Evolutionary conservation across 2,329 filamentous ascomycete genomes (phyloP).

Genomic region (Penicillium paneum): DNA sequence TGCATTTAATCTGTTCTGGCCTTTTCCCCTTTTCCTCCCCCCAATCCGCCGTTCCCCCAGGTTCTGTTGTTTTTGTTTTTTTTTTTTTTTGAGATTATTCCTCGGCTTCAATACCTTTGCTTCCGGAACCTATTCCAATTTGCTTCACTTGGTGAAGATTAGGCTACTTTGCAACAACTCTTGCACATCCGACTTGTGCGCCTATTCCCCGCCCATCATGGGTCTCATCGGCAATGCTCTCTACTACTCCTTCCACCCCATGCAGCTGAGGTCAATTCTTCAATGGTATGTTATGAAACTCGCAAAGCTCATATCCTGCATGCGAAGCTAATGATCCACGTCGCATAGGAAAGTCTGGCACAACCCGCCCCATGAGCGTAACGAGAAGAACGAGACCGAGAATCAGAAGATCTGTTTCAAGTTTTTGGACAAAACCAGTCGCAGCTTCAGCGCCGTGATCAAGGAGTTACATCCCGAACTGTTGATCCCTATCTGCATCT

Average conservation of each 20-base stretch:
- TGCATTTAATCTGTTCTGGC: slow-evolving; percentile 14
- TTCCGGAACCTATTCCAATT: neutral
- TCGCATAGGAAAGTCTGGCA: slow-evolving; percentile 86
- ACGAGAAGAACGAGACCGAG: slow-evolving; percentile 69
- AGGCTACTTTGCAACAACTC: neutral
- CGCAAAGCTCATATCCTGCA: slow-evolving; percentile 6
- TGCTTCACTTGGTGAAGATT: neutral
- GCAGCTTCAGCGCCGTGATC: slow-evolving; percentile 90
- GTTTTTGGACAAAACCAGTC: slow-evolving; percentile 81
- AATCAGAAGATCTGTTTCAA: slow-evolving; percentile 80
- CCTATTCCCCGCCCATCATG: slow-evolving; percentile 32
- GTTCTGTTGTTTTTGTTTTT: slow-evolving; percentile 2
- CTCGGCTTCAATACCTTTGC: slow-evolving; percentile 10
- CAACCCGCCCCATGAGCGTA: slow-evolving; percentile 82
- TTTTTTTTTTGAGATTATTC: neutral
- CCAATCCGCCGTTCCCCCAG: slow-evolving; percentile 8
- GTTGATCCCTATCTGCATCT: slow-evolving; percentile 80
- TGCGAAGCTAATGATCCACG: slow-evolving; percentile 9
- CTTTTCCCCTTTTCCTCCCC: slow-evolving; percentile 19
- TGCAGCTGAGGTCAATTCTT: slow-evolving; percentile 74
- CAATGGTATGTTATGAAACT: slow-evolving; percentile 67
- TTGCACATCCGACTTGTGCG: neutral
- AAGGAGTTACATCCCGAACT: slow-evolving; percentile 94
- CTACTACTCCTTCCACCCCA: slow-evolving; percentile 73
- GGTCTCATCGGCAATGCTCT: slow-evolving; percentile 51